These are phyloP conservation scores for Pezicula neosporulosa DNA, from an alignment of 2,329 filamentous ascomycete species.

Conservation along the genomic window DNA sequence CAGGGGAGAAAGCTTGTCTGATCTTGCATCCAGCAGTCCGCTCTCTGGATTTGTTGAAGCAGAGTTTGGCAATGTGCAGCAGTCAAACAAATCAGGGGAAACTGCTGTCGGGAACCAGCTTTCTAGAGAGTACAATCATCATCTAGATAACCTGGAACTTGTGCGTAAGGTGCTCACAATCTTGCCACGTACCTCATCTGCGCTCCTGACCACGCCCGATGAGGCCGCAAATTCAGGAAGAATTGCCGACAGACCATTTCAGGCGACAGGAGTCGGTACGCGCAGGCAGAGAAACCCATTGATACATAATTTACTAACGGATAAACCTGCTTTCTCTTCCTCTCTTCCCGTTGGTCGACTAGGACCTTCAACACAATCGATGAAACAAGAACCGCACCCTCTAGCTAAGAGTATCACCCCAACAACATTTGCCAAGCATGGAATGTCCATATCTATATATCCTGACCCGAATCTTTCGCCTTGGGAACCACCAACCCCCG, in stretches of 20 bases:
- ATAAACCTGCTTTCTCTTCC: constrained; percentile 89
- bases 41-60: constrained; percentile 38
- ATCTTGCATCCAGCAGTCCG: constrained; percentile 35
- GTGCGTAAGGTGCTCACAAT: constrained; percentile 68
- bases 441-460: constrained; percentile 83
- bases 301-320: constrained; percentile 93
- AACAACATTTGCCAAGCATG: constrained; percentile 85
- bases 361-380: constrained; percentile 13
- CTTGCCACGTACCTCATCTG: constrained; percentile 81
- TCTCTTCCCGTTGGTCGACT: constrained; percentile 77
- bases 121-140: constrained; percentile 34
- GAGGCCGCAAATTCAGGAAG: constrained; percentile 61
- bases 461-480: constrained; percentile 62
- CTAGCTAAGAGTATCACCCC: constrained; percentile 35
- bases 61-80: constrained; percentile 10
- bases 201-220: constrained; percentile 79
- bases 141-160: constrained; percentile 71
- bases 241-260: constrained; percentile 33
- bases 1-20: constrained; percentile 4
- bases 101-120: background rate
- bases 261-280: constrained; percentile 41
- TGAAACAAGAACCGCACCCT: constrained; percentile 19
- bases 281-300: constrained; percentile 70
- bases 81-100: background rate
- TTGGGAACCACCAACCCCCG: constrained; percentile 66